Percentiles rank a stretch among this genome's conserved stretches.
These are phyloP conservation scores for Mycena belliarum DNA, from an alignment of 768 basidiomycete genomes.

Conservation along the genomic window DNA sequence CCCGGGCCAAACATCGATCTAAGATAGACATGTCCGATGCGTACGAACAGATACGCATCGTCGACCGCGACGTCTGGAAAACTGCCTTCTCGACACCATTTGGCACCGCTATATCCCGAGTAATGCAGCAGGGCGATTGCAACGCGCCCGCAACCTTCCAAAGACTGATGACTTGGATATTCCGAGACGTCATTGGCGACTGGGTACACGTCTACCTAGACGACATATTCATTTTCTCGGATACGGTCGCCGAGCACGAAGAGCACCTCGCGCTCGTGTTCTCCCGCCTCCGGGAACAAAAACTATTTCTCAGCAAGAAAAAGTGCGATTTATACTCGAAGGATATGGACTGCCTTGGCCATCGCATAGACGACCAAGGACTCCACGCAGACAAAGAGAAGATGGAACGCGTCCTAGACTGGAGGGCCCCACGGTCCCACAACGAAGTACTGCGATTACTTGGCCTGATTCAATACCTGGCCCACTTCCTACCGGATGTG, in stretches of 20 bases:
- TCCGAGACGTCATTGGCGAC: slow-evolving; percentile 35
- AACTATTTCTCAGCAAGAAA: slow-evolving; percentile 33
- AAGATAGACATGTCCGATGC: slow-evolving; percentile 37
- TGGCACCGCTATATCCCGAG: neutral
- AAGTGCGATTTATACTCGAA: slow-evolving; percentile 27
- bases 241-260: slow-evolving; percentile 39
- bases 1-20: no score
- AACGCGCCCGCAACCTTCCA: slow-evolving; percentile 51
- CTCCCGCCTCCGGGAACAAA: slow-evolving; percentile 24
- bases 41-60: slow-evolving; percentile 35
- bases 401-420: neutral
- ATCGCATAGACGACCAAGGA: slow-evolving; percentile 33
- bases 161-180: slow-evolving; percentile 40
- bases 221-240: slow-evolving; percentile 42
- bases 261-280: slow-evolving; percentile 34
- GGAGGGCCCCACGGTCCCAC: neutral
- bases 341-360: slow-evolving; percentile 19
- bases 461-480: neutral
- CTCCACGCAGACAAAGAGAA: slow-evolving; percentile 29
- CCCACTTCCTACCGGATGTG: neutral
- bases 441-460: neutral
- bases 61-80: slow-evolving; percentile 21
- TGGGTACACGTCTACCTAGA: slow-evolving; percentile 47
- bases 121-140: slow-evolving; percentile 36
- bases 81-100: slow-evolving; percentile 28